phyloP scores from a whole-genome alignment of 148 eudicot genomes.

The Mesembryanthemum crystallinum region DNA sequence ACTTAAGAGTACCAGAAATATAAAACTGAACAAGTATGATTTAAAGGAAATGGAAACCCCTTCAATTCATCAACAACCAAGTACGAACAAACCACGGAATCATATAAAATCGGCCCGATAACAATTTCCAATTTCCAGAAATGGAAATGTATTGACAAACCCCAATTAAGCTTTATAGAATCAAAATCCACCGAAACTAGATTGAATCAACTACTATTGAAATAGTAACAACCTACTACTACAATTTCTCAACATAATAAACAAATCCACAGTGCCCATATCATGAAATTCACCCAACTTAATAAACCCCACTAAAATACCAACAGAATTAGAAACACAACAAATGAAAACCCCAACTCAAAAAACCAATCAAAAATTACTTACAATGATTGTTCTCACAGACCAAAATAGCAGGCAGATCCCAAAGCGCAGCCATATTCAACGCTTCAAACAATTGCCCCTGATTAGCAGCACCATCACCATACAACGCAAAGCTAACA shows the following conservation, averaged over 20 bases:
- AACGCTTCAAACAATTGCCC: slow-evolving; percentile 94
- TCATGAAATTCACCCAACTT: too few relatives aligned
- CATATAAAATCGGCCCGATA: too few relatives aligned
- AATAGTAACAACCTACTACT: too few relatives aligned
- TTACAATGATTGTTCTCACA: slow-evolving; percentile 97
- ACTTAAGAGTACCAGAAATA: not conserved
- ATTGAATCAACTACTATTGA: not conserved
- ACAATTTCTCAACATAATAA: too few relatives aligned
- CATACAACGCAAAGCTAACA: slow-evolving; percentile 74
- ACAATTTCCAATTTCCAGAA: not conserved
- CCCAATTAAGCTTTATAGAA: not conserved
- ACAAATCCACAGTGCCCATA: too few relatives aligned
- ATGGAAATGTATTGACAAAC: not conserved
- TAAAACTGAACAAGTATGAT: not conserved
- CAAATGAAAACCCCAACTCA: not conserved
- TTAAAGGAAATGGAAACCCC: too few relatives aligned
- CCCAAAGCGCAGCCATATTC: slow-evolving; percentile 97
- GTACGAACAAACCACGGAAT: too few relatives aligned
- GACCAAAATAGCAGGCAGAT: slow-evolving; percentile 89
- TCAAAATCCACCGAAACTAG: not conserved
- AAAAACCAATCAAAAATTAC: slow-evolving; percentile 8
- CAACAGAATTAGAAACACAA: not conserved
- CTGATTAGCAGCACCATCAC: slow-evolving; percentile 98
- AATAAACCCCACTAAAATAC: not conserved
- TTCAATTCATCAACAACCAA: too few relatives aligned